Base-by-base conservation (phyloP, 768 basidiomycete species). In the Russula earlei region DNA sequence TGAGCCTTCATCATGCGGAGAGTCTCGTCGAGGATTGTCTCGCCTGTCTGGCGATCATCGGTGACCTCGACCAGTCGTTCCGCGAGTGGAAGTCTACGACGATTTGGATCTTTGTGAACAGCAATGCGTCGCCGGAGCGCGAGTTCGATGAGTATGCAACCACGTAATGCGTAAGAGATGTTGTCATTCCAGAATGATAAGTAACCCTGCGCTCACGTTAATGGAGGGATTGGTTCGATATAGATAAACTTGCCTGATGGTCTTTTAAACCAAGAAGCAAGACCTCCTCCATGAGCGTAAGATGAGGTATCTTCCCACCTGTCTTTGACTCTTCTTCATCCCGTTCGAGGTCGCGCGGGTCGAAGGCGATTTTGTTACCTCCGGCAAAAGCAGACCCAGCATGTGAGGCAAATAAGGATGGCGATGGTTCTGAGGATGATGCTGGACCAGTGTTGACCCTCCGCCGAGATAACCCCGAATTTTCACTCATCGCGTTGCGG, bases 181-280 rank as follows among this genome's bases (percentile, higher is more conserved):
- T 97, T 98, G 76, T 99, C 95, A 72, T 98, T 98, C 95, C 95
- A 98, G 68, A 98, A 98, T 1, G 92, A 95, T 37, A 98, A 82
- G 70, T 98, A 96, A 34, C 94, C 94, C 82, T 85, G 63, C n/a
- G 41, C 44, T 41, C 44, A 66, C 62, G 41, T 47, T 41, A 41
- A 37, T 42, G 41, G 6, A 22, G 31, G 31, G 24, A 36, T 12
- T 20, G 0, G 8, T 22, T 5, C n/a, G 12, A 29, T 22, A 27
- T 8, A 41, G 54, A 24, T 37, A 31, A 25, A 72, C 77, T 20
- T 64, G 92, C 92, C 75, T 95, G 92, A 67, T 93, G 94, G 73
- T 98, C 96, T 70, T 98, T 97, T 55, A 99, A 74, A 4, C 96
- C 96, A 12, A 99, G 72, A 54, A 99, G 70, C 58, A 98, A 73